Percentiles rank a stretch among this genome's conserved stretches.
Evolutionary conservation across 1,284 basidiomycete species (phyloP).

Genomic region (Vanrija humicola): DNA sequence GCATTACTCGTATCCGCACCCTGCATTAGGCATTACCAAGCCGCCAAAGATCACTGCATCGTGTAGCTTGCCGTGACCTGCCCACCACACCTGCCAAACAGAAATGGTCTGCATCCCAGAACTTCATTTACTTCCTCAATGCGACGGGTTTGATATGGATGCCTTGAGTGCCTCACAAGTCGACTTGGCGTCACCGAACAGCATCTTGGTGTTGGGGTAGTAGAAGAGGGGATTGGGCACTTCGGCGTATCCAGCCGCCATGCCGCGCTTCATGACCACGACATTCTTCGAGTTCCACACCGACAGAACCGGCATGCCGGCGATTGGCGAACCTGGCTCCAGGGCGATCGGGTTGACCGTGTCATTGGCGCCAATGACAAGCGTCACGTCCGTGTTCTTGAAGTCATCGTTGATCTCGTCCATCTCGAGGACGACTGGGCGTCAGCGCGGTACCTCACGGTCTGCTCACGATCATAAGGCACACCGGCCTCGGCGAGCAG

Average conservation of each 20-base stretch:
- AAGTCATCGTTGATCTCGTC: slow-evolving; percentile 89
- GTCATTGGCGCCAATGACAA: slow-evolving; percentile 75
- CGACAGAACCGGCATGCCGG: slow-evolving; percentile 82
- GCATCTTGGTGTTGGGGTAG: slow-evolving; percentile 79
- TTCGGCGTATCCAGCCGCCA: slow-evolving; percentile 62
- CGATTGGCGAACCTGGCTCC: slow-evolving; percentile 77
- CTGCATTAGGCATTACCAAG: too few relatives aligned
- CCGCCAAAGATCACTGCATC: too few relatives aligned
- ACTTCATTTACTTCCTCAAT: too few relatives aligned
- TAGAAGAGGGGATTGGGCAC: slow-evolving; percentile 86
- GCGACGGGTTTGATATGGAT: too few relatives aligned
- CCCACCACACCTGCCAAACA: too few relatives aligned
- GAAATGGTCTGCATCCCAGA: too few relatives aligned
- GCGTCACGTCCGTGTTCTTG: slow-evolving; percentile 71
- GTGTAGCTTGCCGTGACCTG: too few relatives aligned
- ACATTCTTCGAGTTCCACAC: slow-evolving; percentile 88
- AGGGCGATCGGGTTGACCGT: slow-evolving; percentile 83
- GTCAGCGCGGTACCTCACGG: not conserved
- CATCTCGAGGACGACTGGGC: slow-evolving; percentile 78
- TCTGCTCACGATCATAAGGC: slow-evolving; percentile 71
- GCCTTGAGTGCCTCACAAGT: slow-evolving; percentile 62
- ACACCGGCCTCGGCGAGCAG: slow-evolving; percentile 79
- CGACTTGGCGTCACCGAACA: slow-evolving; percentile 82
- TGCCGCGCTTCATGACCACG: slow-evolving; percentile 81
- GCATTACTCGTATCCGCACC: too few relatives aligned